Evolutionary conservation across 306 rosid genomes (phyloP), one percentile per base, ranked within the genome.

Genomic region (Inga oerstediana): DNA sequence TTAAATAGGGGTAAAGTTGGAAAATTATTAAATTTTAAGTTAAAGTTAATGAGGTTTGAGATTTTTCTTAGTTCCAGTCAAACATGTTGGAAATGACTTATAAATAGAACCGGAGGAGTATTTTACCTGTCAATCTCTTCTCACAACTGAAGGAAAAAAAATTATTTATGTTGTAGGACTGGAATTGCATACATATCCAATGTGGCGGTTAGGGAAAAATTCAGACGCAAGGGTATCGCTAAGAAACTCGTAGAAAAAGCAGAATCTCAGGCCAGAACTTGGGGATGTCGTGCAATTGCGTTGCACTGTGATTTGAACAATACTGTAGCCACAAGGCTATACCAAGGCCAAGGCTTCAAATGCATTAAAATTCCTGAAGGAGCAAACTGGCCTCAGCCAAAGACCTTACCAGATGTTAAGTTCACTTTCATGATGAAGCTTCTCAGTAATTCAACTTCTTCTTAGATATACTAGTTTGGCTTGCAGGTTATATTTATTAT

Each of bases 341-440:
- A 96, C 81, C 85, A 62, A 86, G 93, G 94, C 41, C 95, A 89
- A 85, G 98, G 99, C 75, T 94, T 90, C 94, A 96, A 85, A 82
- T 71, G 83, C 73, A 84, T 97, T 59, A 94, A 88, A 87, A 93
- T 96, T 78, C 99, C 99, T 14, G 93, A 87, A 84, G 98, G 97
- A 86, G 97, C 99, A 65, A 91, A 88, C 71, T 97, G 99, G 99
- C 99, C 98, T 22, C 91, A 87, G 79, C 99, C 99, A n/a, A 97
- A 85, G 90, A 94, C 97, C 44, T 89, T 91, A n/a, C 95, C 98
- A 0, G 92, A 97, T 82, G 78, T 88, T 34, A 87, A 64, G 72
- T 97, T 92, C 91, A 83, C 75, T 84, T 94, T 97, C 91, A 97
- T 97, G 99, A 97, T 97, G 99, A 97, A 97, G 94, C 92, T 92